phyloP scores from a whole-genome alignment of 2,329 filamentous ascomycete species.

The Paracoccidioides lutzii region DNA sequence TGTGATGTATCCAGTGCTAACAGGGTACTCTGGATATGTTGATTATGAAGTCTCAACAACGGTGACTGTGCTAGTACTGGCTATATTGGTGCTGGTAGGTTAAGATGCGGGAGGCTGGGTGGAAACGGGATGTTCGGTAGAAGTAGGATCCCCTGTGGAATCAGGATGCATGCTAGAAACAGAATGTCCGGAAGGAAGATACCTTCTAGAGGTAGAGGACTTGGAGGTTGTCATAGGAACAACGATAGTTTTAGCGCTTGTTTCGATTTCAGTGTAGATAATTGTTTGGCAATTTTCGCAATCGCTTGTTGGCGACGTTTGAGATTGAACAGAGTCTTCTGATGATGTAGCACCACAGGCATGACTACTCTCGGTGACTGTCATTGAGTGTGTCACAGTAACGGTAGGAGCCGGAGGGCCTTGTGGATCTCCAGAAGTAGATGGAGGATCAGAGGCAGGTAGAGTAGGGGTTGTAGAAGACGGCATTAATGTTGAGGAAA shows the following conservation, averaged over 20 bases:
- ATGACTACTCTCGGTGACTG: slow-evolving; percentile 9
- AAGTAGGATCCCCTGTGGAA: background rate
- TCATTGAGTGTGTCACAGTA: slow-evolving; percentile 6
- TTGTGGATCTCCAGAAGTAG: slow-evolving; percentile 1
- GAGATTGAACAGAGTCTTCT: background rate
- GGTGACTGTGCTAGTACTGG: background rate
- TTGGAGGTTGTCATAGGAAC: slow-evolving; percentile 11
- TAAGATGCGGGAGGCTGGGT: background rate
- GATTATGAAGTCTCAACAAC: background rate
- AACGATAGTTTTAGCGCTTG: slow-evolving; percentile 17
- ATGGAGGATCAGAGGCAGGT: slow-evolving; percentile 3
- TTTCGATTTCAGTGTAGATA: slow-evolving; percentile 18
- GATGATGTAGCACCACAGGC: background rate
- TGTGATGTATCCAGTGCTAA: background rate
- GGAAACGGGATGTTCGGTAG: background rate
- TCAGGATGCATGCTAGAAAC: background rate
- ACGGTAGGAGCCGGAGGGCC: slow-evolving; percentile 6
- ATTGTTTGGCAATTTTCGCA: slow-evolving; percentile 18
- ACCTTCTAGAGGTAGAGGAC: background rate
- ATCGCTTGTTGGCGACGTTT: background rate
- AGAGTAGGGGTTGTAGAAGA: background rate
- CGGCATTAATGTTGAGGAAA: slow-evolving; percentile 8
- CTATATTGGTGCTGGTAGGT: background rate
- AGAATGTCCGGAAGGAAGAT: too few relatives aligned
- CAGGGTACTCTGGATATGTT: background rate